Evolutionary conservation across 768 basidiomycete species (phyloP).

Genomic region (Ephemerocybe angulata): DNA sequence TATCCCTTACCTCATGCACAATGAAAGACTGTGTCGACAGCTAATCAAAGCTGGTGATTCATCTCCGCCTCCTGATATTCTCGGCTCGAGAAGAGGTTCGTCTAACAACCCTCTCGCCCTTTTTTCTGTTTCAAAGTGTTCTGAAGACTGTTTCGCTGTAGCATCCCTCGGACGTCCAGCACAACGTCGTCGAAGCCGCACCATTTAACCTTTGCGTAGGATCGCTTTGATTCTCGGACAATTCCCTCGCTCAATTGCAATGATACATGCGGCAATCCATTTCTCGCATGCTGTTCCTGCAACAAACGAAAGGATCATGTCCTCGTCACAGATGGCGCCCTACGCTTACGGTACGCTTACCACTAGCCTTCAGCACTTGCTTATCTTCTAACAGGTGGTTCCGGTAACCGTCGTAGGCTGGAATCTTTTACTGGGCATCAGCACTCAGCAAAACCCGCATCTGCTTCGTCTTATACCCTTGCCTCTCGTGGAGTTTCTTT

Average conservation of each 20-base stretch:
- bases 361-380: not conserved
- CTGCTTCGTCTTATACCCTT: conserved; percentile 59
- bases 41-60: too few species aligned
- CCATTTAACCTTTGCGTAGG: too few species aligned
- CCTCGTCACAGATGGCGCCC: conserved; percentile 84
- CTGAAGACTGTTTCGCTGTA: too few species aligned
- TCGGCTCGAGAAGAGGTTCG: too few species aligned
- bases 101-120: too few species aligned
- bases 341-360: conserved; percentile 72
- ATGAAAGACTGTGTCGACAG: too few species aligned
- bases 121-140: too few species aligned
- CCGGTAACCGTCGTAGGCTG: conserved; percentile 94
- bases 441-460: conserved; percentile 90
- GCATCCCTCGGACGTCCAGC: too few species aligned
- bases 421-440: conserved; percentile 98
- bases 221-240: conserved; percentile 77
- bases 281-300: conserved; percentile 90
- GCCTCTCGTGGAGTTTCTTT: conserved; percentile 86
- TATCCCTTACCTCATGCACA: too few species aligned
- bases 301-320: conserved; percentile 68
- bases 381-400: conserved; percentile 57
- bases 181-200: too few species aligned
- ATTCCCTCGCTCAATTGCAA: conserved; percentile 78
- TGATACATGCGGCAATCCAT: conserved; percentile 92
- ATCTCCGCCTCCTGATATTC: too few species aligned